Conservation (phyloP, 2,329 filamentous ascomycete genomes). For the Paecilomyces sp. region DNA sequence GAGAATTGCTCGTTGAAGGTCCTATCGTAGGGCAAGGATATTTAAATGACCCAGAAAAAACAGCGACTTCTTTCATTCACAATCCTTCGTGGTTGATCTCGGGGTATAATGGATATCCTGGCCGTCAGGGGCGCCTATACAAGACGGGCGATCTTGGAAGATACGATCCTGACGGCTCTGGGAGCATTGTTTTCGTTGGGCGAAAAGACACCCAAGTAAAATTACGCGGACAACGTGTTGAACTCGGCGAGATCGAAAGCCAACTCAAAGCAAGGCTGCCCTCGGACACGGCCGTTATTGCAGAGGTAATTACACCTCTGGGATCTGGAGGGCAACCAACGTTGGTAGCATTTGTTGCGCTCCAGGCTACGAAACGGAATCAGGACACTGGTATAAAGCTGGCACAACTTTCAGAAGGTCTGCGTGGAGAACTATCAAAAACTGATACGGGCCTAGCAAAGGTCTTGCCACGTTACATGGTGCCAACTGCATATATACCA, state of each 20-base stretch:
- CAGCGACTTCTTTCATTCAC: slow-evolving; percentile 27
- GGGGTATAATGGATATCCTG: slow-evolving; percentile 10
- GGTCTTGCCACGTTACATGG: background rate
- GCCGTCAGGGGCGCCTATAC: slow-evolving; percentile 28
- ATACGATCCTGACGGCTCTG: slow-evolving; percentile 31
- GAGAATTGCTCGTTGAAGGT: slow-evolving; percentile 41
- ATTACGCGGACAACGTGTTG: slow-evolving; percentile 36
- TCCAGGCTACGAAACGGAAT: slow-evolving; percentile 11
- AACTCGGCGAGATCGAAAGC: slow-evolving; percentile 35
- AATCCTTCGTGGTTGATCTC: slow-evolving; percentile 30
- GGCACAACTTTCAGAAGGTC: background rate
- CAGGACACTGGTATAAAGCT: background rate
- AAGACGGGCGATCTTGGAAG: slow-evolving; percentile 19
- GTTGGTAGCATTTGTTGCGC: slow-evolving; percentile 23
- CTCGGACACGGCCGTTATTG: slow-evolving; percentile 33
- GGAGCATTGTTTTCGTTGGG: slow-evolving; percentile 29
- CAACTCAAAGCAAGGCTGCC: slow-evolving; percentile 23
- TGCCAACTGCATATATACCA: slow-evolving; percentile 35
- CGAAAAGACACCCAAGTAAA: slow-evolving; percentile 37
- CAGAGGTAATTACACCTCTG: slow-evolving; percentile 40
- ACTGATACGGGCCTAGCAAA: slow-evolving; percentile 8
- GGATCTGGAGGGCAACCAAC: slow-evolving; percentile 19
- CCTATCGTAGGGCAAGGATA: slow-evolving; percentile 40
- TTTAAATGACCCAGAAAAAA: slow-evolving; percentile 32
- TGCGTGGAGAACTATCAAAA: slow-evolving; percentile 10